Conservation (phyloP, 2,329 filamentous ascomycete species). For the Sporothrix pallida region DNA sequence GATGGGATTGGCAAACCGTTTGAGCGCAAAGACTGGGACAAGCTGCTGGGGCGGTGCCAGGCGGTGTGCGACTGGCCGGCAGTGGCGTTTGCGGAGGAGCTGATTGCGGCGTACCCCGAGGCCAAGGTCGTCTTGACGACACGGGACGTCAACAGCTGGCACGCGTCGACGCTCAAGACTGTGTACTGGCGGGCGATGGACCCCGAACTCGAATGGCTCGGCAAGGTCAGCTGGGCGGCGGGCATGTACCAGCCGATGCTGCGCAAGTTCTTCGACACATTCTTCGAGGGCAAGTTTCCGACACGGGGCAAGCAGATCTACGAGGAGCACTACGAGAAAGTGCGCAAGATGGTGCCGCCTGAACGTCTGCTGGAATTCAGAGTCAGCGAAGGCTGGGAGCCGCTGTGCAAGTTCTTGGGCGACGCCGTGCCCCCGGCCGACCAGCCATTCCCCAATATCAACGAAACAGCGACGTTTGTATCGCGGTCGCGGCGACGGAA, state of each 20-base stretch:
- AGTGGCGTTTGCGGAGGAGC: constrained; percentile 49
- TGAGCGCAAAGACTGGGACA: constrained; percentile 66
- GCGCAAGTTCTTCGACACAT: constrained; percentile 35
- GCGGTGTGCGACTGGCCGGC: constrained; percentile 37
- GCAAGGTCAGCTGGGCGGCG: constrained; percentile 29
- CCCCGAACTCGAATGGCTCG: constrained; percentile 30
- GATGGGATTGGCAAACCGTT: constrained; percentile 65
- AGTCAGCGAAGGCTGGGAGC: constrained; percentile 50
- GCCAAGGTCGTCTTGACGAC: constrained; percentile 55
- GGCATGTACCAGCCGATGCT: constrained; percentile 36
- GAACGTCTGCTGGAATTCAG: constrained; percentile 48
- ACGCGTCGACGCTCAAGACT: constrained; percentile 41
- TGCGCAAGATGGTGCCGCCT: constrained; percentile 45
- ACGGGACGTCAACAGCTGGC: constrained; percentile 51
- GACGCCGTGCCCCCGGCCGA: constrained; percentile 44
- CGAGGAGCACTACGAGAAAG: constrained; percentile 33
- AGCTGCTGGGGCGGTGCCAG: constrained; percentile 35
- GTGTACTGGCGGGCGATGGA: constrained; percentile 34
- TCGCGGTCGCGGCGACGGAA: constrained; percentile 39
- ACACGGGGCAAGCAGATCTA: constrained; percentile 33
- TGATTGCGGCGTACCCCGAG: constrained; percentile 55
- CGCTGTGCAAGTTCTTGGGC: constrained; percentile 50
- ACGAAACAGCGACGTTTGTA: constrained; percentile 41
- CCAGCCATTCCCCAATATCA: constrained; percentile 46
- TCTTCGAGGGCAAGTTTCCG: constrained; percentile 33